phyloP scores from a whole-genome alignment of 1,284 basidiomycete genomes.

The Schizophyllum amplum region DNA sequence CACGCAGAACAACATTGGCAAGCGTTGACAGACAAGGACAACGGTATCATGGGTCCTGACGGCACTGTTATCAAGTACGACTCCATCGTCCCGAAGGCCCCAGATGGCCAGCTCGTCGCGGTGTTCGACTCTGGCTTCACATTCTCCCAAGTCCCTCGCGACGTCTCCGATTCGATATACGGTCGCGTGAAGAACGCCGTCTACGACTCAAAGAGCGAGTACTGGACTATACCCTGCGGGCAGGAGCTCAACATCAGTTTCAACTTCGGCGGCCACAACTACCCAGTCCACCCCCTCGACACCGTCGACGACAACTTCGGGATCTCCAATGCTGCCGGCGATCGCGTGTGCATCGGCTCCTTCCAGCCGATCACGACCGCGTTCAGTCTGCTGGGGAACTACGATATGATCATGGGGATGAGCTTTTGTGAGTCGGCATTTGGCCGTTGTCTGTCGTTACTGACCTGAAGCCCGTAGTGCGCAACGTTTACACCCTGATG shows the following conservation, averaged over 20 bases:
- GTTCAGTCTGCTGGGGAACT: constrained; percentile 67
- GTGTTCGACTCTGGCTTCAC: constrained; percentile 73
- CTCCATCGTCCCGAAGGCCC: constrained; percentile 61
- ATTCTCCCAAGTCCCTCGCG: constrained; percentile 60
- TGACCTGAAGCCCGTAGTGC: constrained; percentile 35
- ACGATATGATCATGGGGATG: constrained; percentile 79
- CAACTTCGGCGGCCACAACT: constrained; percentile 59
- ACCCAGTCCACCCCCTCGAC: constrained; percentile 68
- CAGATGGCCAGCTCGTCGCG: constrained; percentile 55
- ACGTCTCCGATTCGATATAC: constrained; percentile 71
- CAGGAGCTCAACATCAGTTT: constrained; percentile 64
- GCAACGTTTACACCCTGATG: constrained; percentile 56
- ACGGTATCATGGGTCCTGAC: constrained; percentile 64
- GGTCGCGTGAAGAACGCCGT: constrained; percentile 68
- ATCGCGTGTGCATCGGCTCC: constrained; percentile 59
- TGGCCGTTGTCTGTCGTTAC: neutral
- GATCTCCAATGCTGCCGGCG: constrained; percentile 45
- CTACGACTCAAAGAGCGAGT: constrained; percentile 47
- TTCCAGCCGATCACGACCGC: constrained; percentile 78
- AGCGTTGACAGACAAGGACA: constrained; percentile 50
- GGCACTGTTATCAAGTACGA: constrained; percentile 50
- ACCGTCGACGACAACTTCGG: constrained; percentile 59
- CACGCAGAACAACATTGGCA: constrained; percentile 71
- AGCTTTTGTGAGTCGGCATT: constrained; percentile 48
- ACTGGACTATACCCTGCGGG: constrained; percentile 69